Conservation (phyloP, 202 grass and related monocot species). For the Carex arenaria region DNA sequence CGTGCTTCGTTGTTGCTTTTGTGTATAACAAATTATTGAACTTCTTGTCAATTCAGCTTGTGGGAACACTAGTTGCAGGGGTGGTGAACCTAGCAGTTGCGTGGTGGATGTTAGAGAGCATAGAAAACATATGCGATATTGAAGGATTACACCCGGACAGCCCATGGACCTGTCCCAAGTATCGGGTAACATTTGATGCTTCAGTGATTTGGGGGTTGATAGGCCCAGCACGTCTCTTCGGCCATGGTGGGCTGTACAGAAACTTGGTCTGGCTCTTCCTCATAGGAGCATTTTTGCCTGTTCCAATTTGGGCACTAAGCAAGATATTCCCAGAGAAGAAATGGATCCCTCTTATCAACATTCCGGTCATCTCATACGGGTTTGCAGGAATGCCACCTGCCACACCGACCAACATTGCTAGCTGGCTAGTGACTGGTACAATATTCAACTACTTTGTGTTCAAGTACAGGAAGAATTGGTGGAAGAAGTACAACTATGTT, state of each 20-base stretch:
- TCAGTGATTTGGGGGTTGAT: constrained; percentile 99
- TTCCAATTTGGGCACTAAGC: constrained; percentile 88
- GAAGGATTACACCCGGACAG: constrained; percentile 89
- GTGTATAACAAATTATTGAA: not conserved
- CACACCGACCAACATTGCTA: constrained; percentile 97
- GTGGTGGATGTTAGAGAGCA: constrained; percentile 98
- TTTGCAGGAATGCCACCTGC: constrained; percentile 99
- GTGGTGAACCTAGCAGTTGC: constrained; percentile 92
- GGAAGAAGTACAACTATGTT: constrained; percentile 99
- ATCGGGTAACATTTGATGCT: constrained; percentile 91
- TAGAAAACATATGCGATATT: constrained; percentile 95
- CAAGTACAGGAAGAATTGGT: constrained; percentile 88
- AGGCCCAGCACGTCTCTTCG: constrained; percentile 70
- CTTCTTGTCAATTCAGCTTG: constrained; percentile 44
- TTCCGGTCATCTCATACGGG: constrained; percentile 95
- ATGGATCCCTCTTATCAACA: constrained; percentile 95
- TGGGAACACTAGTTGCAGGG: constrained; percentile 87
- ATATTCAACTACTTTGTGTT: constrained; percentile 98
- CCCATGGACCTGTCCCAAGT: constrained; percentile 98
- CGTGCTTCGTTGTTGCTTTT: no score
- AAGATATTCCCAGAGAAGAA: constrained; percentile 92
- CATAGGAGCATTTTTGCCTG: constrained; percentile 68
- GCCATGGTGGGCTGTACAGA: constrained; percentile 66
- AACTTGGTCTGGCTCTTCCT: constrained; percentile 98
- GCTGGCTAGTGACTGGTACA: constrained; percentile 87